Conservation (phyloP, 2,329 filamentous ascomycete species). For the Fusarium burgessii region DNA sequence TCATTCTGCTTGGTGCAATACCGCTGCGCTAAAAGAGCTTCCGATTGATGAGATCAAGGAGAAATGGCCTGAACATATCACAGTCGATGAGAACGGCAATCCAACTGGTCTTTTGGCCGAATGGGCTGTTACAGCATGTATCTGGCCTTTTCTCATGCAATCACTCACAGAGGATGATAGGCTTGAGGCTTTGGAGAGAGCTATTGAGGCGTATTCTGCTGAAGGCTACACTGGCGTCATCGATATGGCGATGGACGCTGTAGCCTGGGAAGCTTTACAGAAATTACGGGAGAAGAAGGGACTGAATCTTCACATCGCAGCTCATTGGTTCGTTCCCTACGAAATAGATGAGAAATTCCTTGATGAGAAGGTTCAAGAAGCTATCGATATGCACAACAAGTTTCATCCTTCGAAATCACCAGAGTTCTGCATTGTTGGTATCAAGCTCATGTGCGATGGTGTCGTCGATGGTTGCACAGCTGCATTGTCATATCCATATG, state of each 20-base stretch:
- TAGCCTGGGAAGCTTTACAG: conserved; percentile 58
- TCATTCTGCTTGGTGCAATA: conserved; percentile 65
- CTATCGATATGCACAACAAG: conserved; percentile 54
- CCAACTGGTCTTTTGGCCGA: conserved; percentile 61
- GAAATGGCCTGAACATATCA: conserved; percentile 59
- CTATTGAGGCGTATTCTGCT: conserved; percentile 58
- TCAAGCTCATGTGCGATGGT: conserved; percentile 75
- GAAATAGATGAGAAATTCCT: conserved; percentile 51
- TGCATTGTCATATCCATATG: conserved; percentile 69
- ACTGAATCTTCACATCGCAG: conserved; percentile 58
- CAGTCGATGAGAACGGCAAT: conserved; percentile 57
- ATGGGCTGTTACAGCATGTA: conserved; percentile 57
- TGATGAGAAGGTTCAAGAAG: conserved; percentile 57
- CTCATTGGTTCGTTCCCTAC: conserved; percentile 59
- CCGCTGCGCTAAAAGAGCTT: conserved; percentile 59
- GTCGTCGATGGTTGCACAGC: conserved; percentile 75
- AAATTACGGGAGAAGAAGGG: conserved; percentile 50
- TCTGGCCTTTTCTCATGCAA: conserved; percentile 61
- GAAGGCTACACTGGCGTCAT: conserved; percentile 63
- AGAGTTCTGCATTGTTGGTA: conserved; percentile 62
- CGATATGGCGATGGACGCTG: conserved; percentile 67
- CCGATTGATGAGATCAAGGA: conserved; percentile 55
- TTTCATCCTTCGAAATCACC: conserved; percentile 45
- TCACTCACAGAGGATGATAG: conserved; percentile 57
- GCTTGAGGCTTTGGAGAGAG: conserved; percentile 55